Conservation (phyloP, 2,329 filamentous ascomycete genomes). For the Microcyclospora tardicrescens region DNA sequence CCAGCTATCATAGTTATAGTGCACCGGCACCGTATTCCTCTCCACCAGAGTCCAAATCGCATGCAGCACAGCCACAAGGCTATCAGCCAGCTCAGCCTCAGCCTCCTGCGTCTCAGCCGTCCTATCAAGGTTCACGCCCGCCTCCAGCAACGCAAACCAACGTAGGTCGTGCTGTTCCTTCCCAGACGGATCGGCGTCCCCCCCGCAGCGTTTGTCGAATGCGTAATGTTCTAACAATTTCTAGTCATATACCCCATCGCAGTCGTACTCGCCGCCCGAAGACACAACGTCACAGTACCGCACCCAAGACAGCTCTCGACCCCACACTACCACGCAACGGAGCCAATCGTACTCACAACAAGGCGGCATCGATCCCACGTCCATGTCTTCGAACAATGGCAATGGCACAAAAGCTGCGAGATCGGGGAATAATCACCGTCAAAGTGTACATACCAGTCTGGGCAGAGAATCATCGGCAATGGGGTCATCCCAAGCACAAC, state of each 20-base stretch:
- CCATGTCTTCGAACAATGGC: slow-evolving; percentile 22
- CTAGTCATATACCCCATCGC: slow-evolving; percentile 1
- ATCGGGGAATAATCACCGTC: slow-evolving; percentile 16
- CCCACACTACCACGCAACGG: slow-evolving; percentile 11
- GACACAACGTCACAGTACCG: slow-evolving; percentile 8
- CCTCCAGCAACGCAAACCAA: slow-evolving; percentile 10
- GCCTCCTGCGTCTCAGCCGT: slow-evolving; percentile 9
- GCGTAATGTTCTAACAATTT: too few species aligned
- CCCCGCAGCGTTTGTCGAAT: too few species aligned
- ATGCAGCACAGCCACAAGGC: slow-evolving; percentile 13
- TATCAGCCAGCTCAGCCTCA: slow-evolving; percentile 20
- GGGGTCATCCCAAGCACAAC: slow-evolving; percentile 4
- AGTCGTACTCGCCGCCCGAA: slow-evolving; percentile 14
- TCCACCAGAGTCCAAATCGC: slow-evolving; percentile 10
- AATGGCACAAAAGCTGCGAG: slow-evolving; percentile 15
- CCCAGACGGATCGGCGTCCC: too few species aligned
- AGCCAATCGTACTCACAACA: slow-evolving; percentile 15
- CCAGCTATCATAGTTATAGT: slow-evolving; percentile 5
- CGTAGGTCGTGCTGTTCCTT: slow-evolving; percentile 15
- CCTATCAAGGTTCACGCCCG: slow-evolving; percentile 15
- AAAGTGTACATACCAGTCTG: slow-evolving; percentile 23
- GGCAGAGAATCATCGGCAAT: slow-evolving; percentile 14
- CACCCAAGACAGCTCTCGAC: slow-evolving; percentile 9
- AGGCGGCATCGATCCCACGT: slow-evolving; percentile 13
- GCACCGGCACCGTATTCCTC: slow-evolving; percentile 1